These are phyloP conservation scores for Fusarium proliferatum DNA, from an alignment of 2,329 filamentous ascomycete genomes.

Conservation along the genomic window DNA sequence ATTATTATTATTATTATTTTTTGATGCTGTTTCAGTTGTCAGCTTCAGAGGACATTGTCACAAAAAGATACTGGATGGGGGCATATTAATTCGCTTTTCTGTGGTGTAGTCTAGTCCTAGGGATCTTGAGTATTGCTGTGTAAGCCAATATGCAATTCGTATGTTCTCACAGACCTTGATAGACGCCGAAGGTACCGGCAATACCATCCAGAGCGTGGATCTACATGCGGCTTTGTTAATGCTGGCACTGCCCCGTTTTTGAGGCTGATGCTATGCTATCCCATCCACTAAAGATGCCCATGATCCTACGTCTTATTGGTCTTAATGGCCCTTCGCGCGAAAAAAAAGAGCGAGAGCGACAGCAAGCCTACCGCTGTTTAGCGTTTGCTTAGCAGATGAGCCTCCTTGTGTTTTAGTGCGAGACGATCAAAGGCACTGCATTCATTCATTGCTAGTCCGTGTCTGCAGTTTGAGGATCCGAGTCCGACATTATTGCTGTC, in stretches of 20 bases:
- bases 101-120: no score
- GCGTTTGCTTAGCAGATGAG: conserved; percentile 12
- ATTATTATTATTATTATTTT: neutral
- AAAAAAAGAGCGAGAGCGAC: conserved; percentile 18
- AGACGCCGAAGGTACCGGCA: neutral
- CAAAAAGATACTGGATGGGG: neutral
- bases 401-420: conserved; percentile 5
- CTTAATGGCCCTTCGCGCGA: neutral
- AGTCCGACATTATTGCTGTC: conserved; percentile 10
- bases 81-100: neutral
- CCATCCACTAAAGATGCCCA: neutral
- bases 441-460: neutral
- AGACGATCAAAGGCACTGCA: neutral
- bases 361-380: neutral
- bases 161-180: neutral
- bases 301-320: neutral
- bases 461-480: conserved; percentile 2
- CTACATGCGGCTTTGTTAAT: neutral
- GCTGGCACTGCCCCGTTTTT: conserved; percentile 30
- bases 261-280: conserved; percentile 18
- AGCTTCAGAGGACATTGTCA: neutral
- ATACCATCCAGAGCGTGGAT: neutral
- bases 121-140: neutral
- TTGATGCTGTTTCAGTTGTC: conserved; percentile 1
- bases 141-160: neutral